Base-by-base conservation (phyloP, 768 basidiomycete genomes). In the Boletus coccyginus region DNA sequence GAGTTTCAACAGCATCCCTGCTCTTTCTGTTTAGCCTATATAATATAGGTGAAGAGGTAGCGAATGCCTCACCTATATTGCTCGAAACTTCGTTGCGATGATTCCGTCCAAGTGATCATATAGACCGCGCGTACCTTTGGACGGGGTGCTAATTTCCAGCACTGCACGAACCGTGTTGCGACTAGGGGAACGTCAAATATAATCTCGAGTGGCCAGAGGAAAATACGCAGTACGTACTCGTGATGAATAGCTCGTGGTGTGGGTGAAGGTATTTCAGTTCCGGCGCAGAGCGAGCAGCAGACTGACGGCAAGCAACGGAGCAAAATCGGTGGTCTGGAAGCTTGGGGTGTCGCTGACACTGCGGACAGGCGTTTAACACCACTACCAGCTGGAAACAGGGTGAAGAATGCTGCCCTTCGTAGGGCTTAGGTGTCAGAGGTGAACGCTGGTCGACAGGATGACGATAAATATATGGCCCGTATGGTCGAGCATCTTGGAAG, bases 51-150 rank as follows among this genome's bases (percentile, higher is more conserved):
- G 9, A 27, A 1, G 17, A 17, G 16, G 14, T 5, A 16, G 7
- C 2, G 6, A 43, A 13, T 3, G 11, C n/a, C 10, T 39, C 31
- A 59, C 68, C 63, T 58, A 21, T 68, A 70, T 13, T 16, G 17
- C 10, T 62, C 49, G 40, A 70, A 70, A 19, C 32, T 5, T 31
- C 21, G 48, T 31, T 51, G 14, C 5, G 36, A 55, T 2, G 50
- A 17, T 45, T 58, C 49, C 3, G 60, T 53, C 65, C 68, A 70
- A 3, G 57, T 65, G 14, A 65, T 62, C 62, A 67, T 60, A 10
- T 52, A 62, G 14, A 68, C 55, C 2, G 39, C 66, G 24, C 45
- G 27, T 12, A 68, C 46, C 5, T 27, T 64, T 9, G 67, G 67
- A 43, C 9, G 14, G 12, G 47, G 40, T 14, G 1, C 14, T 31